Base-by-base conservation (phyloP, 2,329 filamentous ascomycete species). In the Phoma sp. region DNA sequence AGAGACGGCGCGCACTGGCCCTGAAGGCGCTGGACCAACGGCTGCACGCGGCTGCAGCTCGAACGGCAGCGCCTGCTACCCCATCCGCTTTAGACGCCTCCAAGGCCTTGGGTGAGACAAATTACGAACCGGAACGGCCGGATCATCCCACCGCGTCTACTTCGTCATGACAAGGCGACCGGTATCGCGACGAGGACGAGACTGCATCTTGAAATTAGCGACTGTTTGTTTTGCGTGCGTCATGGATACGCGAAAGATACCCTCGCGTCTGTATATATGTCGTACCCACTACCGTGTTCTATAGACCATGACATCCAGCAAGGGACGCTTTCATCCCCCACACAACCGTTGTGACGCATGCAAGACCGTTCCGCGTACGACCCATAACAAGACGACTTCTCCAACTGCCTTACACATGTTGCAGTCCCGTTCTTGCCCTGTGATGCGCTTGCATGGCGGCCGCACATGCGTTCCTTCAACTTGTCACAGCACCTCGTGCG, bases 11-110 rank as follows among this genome's bases (percentile, higher is more conserved):
- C 63, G 93, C 93, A 0, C 79, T 99, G 62, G 95, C 95, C 1
- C 82, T 99, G 51, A 94, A 94, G 72, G 94, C 93, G 3, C 79
- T 99, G 50, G 95, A 99, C 75, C 92, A 98, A 78, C 84, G 95
- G 61, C 80, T 99, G 47, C 90, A 95, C 74, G 90, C 91, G n/a
- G 92, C 92, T 3, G 88, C 90, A 15, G 81, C 81, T 31, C 83
- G 72, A 55, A 77, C 82, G 41, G 73, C 79, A 25, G 71, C 81
- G 19, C 72, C 77, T 19, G 60, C 67, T n/a, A 63, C 70, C 9
- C 62, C 71, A 22, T 52, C 76, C 62, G 50, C 63, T 4, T 60
- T 68, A n/a, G 64, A 60, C 10, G 58, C 63, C 3, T 61, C 71
- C 0, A 74, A 62, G 37, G 75, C 77, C 76, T 61, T 77, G 13